Percentiles rank a stretch among this genome's conserved stretches.
phyloP scores from a whole-genome alignment of 1,139 yeast genomes.

The Yamadazyma diospyri region DNA sequence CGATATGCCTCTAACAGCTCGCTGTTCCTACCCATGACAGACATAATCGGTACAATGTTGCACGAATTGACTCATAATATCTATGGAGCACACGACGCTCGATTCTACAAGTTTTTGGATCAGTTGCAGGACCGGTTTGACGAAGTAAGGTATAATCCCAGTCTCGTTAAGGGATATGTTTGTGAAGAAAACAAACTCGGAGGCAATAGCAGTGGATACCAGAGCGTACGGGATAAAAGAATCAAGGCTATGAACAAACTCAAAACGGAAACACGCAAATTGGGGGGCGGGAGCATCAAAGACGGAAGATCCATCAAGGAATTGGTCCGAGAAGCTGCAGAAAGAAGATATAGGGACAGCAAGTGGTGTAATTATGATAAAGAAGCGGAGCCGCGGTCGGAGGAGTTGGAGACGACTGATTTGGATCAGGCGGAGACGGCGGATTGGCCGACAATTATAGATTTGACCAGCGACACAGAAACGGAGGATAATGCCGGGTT shows the following conservation, averaged over 20 bases:
- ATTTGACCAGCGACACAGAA: too few relatives aligned
- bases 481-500: too few relatives aligned
- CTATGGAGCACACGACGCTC: conserved; percentile 75
- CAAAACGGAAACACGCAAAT: conserved; percentile 35
- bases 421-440: too few relatives aligned
- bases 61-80: conserved; percentile 86
- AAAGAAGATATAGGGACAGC: conserved; percentile 54
- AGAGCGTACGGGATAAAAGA: conserved; percentile 35
- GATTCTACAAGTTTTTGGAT: conserved; percentile 65
- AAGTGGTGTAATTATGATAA: conserved; percentile 46
- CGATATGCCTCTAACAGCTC: conserved; percentile 55
- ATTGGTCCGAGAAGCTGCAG: conserved; percentile 65
- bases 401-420: conserved; percentile 24
- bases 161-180: conserved; percentile 22
- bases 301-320: conserved; percentile 32
- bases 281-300: conserved; percentile 23
- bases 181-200: conserved; percentile 60
- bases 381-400: conserved; percentile 28
- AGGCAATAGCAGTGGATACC: conserved; percentile 15
- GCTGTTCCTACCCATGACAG: conserved; percentile 63
- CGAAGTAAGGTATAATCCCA: conserved; percentile 37
- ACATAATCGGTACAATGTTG: conserved; percentile 74
- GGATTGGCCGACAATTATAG: too few relatives aligned
- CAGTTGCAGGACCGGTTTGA: conserved; percentile 58
- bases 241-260: conserved; percentile 36